Percentiles rank a stretch among this genome's conserved stretches.
phyloP scores from a whole-genome alignment of 768 basidiomycete genomes.

The Solioccasus polychromus region DNA sequence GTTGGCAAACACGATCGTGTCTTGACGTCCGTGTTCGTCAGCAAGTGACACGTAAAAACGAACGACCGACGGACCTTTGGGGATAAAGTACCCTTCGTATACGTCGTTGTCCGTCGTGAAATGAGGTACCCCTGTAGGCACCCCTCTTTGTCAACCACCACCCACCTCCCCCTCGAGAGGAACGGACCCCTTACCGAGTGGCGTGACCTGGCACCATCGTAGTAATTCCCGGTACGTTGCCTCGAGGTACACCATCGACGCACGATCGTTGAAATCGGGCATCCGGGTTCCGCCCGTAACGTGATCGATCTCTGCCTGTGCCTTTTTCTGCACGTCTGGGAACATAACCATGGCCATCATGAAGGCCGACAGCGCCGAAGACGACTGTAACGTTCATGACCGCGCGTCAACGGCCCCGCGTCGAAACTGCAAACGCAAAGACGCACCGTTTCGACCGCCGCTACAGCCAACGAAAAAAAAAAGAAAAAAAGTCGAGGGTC shows the following conservation, averaged over 20 bases:
- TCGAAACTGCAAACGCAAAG: neutral
- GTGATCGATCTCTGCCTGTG: constrained; percentile 27
- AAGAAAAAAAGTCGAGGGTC: neutral
- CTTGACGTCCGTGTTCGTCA: constrained; percentile 8
- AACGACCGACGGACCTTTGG: constrained; percentile 11
- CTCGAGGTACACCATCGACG: constrained; percentile 24
- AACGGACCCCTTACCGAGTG: constrained; percentile 25
- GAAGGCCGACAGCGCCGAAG: constrained; percentile 25
- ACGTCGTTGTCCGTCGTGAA: constrained; percentile 13
- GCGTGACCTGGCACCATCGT: constrained; percentile 24
- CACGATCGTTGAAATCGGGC: constrained; percentile 19
- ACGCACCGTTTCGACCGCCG: constrained; percentile 22
- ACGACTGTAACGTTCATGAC: constrained; percentile 10
- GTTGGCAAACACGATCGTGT: constrained; percentile 23
- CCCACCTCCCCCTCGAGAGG: no score
- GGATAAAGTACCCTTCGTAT: constrained; percentile 18
- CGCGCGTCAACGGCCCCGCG: neutral
- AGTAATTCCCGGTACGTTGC: constrained; percentile 21
- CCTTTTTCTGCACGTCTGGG: constrained; percentile 23
- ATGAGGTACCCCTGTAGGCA: constrained; percentile 29
- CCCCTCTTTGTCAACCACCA: no score
- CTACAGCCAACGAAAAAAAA: neutral
- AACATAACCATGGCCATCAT: constrained; percentile 26
- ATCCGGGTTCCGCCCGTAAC: constrained; percentile 15
- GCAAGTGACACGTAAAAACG: neutral